phyloP scores from a whole-genome alignment of 179 eudicot genomes.

The Drosera spatulata region DNA sequence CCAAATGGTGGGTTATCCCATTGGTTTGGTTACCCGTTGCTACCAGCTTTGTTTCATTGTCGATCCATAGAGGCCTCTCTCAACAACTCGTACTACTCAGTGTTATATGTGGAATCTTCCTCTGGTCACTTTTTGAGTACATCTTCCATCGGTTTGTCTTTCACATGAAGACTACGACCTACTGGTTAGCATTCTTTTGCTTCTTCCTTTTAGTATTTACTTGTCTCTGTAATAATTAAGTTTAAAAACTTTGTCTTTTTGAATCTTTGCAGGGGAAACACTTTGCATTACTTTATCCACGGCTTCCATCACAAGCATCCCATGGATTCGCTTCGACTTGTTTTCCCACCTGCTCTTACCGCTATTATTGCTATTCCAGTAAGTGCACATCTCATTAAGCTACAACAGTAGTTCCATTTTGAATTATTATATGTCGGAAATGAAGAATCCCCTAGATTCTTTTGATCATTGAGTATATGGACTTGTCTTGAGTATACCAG shows the following conservation, averaged over 20 bases:
- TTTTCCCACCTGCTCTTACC: conserved; percentile 44
- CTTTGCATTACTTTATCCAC: conserved; percentile 37
- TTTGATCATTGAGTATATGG: no score
- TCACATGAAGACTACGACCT: conserved; percentile 45
- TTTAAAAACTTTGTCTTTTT: no score
- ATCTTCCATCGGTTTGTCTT: conserved; percentile 56
- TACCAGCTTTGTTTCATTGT: conserved; percentile 19
- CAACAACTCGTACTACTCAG: conserved; percentile 14
- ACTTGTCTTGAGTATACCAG: no score
- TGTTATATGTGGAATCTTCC: conserved; percentile 16
- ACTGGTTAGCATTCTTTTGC: conserved; percentile 25
- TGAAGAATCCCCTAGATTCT: no score
- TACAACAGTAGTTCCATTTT: no score
- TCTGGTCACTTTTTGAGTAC: conserved; percentile 64
- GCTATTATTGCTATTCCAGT: conserved; percentile 18
- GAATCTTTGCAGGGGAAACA: conserved; percentile 29
- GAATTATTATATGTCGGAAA: no score
- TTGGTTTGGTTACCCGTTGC: conserved; percentile 54
- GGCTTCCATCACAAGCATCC: conserved; percentile 58
- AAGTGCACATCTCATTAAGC: conserved; percentile 4
- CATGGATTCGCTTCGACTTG: conserved; percentile 39
- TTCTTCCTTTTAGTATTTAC: no score
- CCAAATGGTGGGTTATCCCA: conserved; percentile 66
- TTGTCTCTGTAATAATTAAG: no score
- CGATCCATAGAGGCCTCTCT: conserved; percentile 20